A percentile compares a stretch with the other conserved stretches of the same genome.
phyloP scores from a whole-genome alignment of 2,329 filamentous ascomycete species.

The Septoria petroselini region DNA sequence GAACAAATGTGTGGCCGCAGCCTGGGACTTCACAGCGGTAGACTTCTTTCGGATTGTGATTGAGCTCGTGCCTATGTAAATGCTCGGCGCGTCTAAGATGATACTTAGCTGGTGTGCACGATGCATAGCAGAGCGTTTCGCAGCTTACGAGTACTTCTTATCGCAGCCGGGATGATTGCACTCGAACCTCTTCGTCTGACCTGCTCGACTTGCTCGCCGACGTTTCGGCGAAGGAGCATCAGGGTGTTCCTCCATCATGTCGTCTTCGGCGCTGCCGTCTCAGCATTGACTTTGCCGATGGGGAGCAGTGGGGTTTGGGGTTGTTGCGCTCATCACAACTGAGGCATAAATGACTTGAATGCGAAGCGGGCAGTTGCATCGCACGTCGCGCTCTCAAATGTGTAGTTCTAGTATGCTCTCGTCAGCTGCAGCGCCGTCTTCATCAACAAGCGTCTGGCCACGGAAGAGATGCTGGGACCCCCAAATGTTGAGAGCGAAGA shows the following conservation, averaged over 20 bases:
- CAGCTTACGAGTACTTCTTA: constrained; percentile 75
- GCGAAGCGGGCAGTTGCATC: no score
- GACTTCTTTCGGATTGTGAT: constrained; percentile 89
- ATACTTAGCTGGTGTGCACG: neutral
- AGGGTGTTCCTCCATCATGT: constrained; percentile 10
- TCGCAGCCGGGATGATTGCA: constrained; percentile 82
- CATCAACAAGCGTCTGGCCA: no score
- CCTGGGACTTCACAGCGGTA: constrained; percentile 87
- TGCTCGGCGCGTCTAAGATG: constrained; percentile 68
- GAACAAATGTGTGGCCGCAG: constrained; percentile 85
- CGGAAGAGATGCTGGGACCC: no score
- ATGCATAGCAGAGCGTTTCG: neutral
- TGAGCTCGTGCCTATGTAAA: constrained; percentile 88
- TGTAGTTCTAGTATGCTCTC: no score
- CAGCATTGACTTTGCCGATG: neutral
- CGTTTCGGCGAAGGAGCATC: constrained; percentile 22
- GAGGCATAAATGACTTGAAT: no score
- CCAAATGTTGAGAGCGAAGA: no score
- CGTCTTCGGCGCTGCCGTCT: neutral
- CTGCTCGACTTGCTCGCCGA: constrained; percentile 66
- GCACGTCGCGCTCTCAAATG: no score
- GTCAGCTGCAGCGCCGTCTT: no score
- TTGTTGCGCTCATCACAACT: neutral
- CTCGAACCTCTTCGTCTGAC: constrained; percentile 63
- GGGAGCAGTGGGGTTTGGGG: neutral